Conservation (phyloP, 129 eudicot species). For the sunflower (Helianthus annuus) region HanXRQr2.0-SUNRISE NC_035436.2:183180219-183180718, state of each 20-base stretch:
- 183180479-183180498: background rate
- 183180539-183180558: background rate
- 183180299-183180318: no score
- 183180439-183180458: constrained; percentile 87
- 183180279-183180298: no score
- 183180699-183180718: constrained; percentile 39
- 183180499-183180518: background rate
- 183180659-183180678: constrained; percentile 66
- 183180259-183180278: no score
- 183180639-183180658: constrained; percentile 97
- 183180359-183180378: background rate
- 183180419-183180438: constrained; percentile 94
- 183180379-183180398: constrained; percentile 42
- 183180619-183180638: constrained; percentile 91
- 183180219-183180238: no score
- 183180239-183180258: no score
- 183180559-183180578: constrained; percentile 60
- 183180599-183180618: constrained; percentile 92
- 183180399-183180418: constrained; percentile 83
- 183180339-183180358: no score
- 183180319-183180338: no score
- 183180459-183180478: constrained; percentile 60
- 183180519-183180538: background rate
- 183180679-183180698: constrained; percentile 42
- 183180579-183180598: constrained; percentile 88